phyloP scores from a whole-genome alignment of 805 yeast genomes.

The Candida boidinii region DNA sequence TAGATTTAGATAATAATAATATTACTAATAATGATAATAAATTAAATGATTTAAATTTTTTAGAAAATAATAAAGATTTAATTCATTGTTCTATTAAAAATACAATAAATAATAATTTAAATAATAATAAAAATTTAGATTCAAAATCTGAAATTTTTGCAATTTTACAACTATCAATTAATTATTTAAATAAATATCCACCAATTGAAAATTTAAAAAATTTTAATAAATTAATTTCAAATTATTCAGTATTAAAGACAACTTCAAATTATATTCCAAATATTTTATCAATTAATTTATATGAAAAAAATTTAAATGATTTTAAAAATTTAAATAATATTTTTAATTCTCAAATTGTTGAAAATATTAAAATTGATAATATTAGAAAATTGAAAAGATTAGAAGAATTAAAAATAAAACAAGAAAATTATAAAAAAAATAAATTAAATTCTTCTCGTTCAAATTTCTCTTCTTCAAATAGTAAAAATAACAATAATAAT shows the following conservation, averaged over 20 bases:
- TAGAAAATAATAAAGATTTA: conserved; percentile 16
- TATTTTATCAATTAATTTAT: too few relatives aligned
- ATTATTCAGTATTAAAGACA: conserved; percentile 1
- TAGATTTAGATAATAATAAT: conserved; percentile 20
- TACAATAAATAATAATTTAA: conserved; percentile 18
- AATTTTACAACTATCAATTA: conserved; percentile 15
- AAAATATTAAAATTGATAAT: too few relatives aligned
- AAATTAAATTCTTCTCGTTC: too few relatives aligned
- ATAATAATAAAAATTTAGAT: conserved; percentile 11
- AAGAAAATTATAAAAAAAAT: too few relatives aligned
- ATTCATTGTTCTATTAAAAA: conserved; percentile 20
- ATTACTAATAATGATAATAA: conserved; percentile 16
- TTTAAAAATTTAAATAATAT: too few relatives aligned
- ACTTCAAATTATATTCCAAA: neutral
- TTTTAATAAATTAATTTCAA: neutral
- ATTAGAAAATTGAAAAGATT: too few relatives aligned
- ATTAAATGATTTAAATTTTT: conserved; percentile 10
- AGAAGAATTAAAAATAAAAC: too few relatives aligned
- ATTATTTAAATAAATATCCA: conserved; percentile 7
- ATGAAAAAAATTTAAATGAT: too few relatives aligned
- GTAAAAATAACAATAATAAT: too few relatives aligned
- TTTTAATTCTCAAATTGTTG: too few relatives aligned
- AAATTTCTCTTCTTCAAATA: too few relatives aligned
- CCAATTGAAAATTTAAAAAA: neutral
- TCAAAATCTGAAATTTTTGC: conserved; percentile 16